Evolutionary conservation across 1,284 basidiomycete genomes (phyloP).

Genomic region (Cutaneotrichosporon cavernicola): DNA sequence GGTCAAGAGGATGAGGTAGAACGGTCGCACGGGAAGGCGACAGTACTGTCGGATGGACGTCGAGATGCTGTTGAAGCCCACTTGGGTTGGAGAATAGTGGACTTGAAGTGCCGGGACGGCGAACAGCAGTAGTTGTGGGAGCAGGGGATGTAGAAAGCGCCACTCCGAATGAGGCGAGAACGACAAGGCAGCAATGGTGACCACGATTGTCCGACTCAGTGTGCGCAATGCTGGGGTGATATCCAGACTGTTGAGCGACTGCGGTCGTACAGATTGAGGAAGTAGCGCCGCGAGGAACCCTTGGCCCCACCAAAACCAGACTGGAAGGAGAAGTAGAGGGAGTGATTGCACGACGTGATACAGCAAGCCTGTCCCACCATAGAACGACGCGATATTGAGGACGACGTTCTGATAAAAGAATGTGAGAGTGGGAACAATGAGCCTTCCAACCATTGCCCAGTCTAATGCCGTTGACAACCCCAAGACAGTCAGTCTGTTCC

Average conservation of each 20-base stretch:
- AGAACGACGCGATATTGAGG: constrained; percentile 85
- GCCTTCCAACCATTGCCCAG: constrained; percentile 42
- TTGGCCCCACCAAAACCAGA: constrained; percentile 68
- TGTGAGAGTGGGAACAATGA: constrained; percentile 55
- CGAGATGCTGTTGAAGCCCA: constrained; percentile 16
- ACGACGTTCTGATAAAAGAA: constrained; percentile 82
- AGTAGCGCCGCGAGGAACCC: constrained; percentile 52
- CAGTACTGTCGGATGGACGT: constrained; percentile 45
- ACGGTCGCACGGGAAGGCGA: constrained; percentile 43
- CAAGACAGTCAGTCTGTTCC: constrained; percentile 33
- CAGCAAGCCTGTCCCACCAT: constrained; percentile 81
- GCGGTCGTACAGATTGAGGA: constrained; percentile 47
- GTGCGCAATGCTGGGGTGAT: constrained; percentile 44
- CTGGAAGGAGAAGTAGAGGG: constrained; percentile 73
- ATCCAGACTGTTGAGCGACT: constrained; percentile 25
- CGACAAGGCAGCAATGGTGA: constrained; percentile 74
- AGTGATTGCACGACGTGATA: constrained; percentile 86
- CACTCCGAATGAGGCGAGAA: constrained; percentile 89
- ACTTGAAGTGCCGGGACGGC: constrained; percentile 70
- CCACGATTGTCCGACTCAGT: constrained; percentile 61
- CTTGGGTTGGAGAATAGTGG: constrained; percentile 50
- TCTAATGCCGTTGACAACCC: constrained; percentile 41
- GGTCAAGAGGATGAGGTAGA: constrained; percentile 59
- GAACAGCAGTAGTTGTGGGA: constrained; percentile 81
- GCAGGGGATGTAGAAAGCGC: constrained; percentile 88